Evolutionary conservation across 169 alveolate species (phyloP).

Genomic region (Eimeria praecox): DNA sequence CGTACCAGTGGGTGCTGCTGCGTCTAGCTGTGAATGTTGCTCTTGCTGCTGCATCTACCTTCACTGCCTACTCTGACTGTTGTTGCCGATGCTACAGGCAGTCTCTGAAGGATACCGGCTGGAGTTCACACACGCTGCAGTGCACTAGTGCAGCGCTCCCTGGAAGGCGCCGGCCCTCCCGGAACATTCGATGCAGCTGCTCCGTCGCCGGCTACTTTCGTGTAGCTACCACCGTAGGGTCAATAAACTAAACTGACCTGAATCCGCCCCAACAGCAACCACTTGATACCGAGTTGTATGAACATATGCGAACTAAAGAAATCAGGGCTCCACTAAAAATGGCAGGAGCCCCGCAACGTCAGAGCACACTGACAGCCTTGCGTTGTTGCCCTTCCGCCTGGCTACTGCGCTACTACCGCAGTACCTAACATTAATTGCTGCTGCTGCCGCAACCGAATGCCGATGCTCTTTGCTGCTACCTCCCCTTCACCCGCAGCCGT

Average conservation of each 20-base stretch:
- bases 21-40: background rate
- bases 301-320: background rate
- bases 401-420: background rate
- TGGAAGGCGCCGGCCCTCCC: background rate
- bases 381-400: background rate
- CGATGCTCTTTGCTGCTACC: background rate
- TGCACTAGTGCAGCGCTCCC: background rate
- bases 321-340: background rate
- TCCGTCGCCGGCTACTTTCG: background rate
- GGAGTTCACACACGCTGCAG: background rate
- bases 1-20: background rate
- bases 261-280: background rate
- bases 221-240: background rate
- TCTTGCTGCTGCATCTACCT: background rate
- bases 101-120: background rate
- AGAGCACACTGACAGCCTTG: background rate
- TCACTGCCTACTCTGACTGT: background rate
- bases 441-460: background rate
- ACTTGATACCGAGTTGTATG: background rate
- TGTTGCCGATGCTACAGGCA: constrained; percentile 29
- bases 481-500: background rate
- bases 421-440: background rate
- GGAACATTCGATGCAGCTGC: background rate
- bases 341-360: background rate
- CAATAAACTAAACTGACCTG: background rate